Evolutionary conservation across 2,329 filamentous ascomycete species (phyloP).

Genomic region (Claviceps africana): DNA sequence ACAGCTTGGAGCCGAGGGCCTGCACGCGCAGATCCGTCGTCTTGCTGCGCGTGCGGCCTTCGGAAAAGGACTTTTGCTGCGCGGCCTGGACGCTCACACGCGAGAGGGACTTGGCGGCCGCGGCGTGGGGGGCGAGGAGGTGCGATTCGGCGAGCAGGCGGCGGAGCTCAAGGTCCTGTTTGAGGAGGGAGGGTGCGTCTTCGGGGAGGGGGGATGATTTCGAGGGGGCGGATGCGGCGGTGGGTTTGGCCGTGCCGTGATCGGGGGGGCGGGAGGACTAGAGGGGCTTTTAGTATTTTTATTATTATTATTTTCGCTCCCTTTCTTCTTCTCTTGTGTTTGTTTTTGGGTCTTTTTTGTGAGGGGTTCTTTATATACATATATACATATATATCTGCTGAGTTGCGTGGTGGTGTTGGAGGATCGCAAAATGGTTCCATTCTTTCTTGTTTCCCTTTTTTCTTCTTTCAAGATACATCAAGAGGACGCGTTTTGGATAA

Average conservation of each 20-base stretch:
- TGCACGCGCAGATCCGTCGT: conserved; percentile 75
- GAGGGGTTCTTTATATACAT: no score
- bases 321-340: no score
- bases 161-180: conserved; percentile 86
- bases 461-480: no score
- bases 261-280: conserved; percentile 37
- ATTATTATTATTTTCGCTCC: no score
- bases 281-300: background rate
- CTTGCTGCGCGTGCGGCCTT: conserved; percentile 63
- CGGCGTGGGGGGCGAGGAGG: conserved; percentile 47
- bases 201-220: conserved; percentile 32
- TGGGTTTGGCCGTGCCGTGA: conserved; percentile 7
- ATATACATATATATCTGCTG: no score
- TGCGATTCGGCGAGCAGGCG: conserved; percentile 84
- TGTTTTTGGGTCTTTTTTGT: background rate
- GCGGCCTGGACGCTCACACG: conserved; percentile 26
- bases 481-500: no score
- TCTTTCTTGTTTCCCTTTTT: no score
- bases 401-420: no score
- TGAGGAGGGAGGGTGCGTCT: conserved; percentile 56
- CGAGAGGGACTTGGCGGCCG: conserved; percentile 26
- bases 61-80: conserved; percentile 28
- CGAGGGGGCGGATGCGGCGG: conserved; percentile 9
- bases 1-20: conserved; percentile 62
- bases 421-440: no score